Conservation (phyloP, 768 basidiomycete genomes). For the Ephemerocybe angulata region DNA sequence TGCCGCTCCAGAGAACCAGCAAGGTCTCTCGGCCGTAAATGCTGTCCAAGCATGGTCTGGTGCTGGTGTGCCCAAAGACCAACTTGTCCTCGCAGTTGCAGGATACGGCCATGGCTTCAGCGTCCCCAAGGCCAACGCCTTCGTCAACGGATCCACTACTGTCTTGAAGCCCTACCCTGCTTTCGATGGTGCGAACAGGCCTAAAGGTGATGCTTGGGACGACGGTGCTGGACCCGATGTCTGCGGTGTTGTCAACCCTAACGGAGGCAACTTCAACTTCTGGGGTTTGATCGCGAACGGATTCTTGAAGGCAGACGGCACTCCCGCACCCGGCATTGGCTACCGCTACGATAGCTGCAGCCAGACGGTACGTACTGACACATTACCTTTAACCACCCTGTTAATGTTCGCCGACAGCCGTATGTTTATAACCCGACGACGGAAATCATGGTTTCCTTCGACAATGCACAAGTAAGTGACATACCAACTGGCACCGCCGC, state of each 20-base stretch:
- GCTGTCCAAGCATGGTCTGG: conserved; percentile 69
- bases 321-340: conserved; percentile 44
- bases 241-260: conserved; percentile 50
- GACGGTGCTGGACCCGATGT: conserved; percentile 46
- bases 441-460: conserved; percentile 48
- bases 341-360: conserved; percentile 63
- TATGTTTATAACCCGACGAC: conserved; percentile 41
- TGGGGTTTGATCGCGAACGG: conserved; percentile 60
- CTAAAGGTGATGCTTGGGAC: conserved; percentile 64
- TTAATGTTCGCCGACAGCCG: conserved; percentile 24
- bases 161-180: conserved; percentile 46
- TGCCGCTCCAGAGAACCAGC: conserved; percentile 50
- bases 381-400: background rate
- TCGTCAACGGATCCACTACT: conserved; percentile 33
- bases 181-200: conserved; percentile 48
- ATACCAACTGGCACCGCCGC: background rate
- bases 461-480: conserved; percentile 37
- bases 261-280: conserved; percentile 59
- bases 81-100: conserved; percentile 79
- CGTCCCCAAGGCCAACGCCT: conserved; percentile 45
- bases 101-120: conserved; percentile 78
- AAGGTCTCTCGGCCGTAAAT: conserved; percentile 72
- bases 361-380: conserved; percentile 55
- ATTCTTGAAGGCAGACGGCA: conserved; percentile 49
- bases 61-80: conserved; percentile 68